Percentiles rank a stretch among this genome's conserved stretches.
Evolutionary conservation across 306 rosid species (phyloP).

Genomic region (Vicia villosa): DNA sequence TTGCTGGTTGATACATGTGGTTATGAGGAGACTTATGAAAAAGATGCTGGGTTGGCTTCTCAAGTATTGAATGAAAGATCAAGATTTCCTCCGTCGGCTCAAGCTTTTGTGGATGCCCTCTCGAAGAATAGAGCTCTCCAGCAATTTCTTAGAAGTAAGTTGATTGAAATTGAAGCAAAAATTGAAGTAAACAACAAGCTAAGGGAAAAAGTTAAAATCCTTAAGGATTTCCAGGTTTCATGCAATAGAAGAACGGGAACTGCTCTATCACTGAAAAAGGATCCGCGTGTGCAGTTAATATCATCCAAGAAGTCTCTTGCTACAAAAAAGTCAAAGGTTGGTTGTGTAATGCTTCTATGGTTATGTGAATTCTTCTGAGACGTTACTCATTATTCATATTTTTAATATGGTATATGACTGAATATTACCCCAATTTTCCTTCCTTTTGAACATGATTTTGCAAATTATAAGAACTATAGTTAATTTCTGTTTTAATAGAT

Average conservation of each 20-base stretch:
- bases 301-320: conserved; percentile 49
- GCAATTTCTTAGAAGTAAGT: conserved; percentile 63
- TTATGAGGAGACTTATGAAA: conserved; percentile 30
- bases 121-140: conserved; percentile 77
- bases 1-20: conserved; percentile 29
- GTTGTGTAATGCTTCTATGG: conserved; percentile 32
- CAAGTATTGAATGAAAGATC: conserved; percentile 42
- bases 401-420: not conserved
- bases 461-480: not conserved
- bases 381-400: conserved; percentile 7
- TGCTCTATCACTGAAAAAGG: conserved; percentile 73
- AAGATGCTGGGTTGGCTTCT: conserved; percentile 42
- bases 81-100: conserved; percentile 67
- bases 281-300: conserved; percentile 73
- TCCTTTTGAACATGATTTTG: not conserved
- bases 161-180: conserved; percentile 74
- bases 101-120: conserved; percentile 68
- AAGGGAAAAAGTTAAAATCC: conserved; percentile 64
- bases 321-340: conserved; percentile 60
- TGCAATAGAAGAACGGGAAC: conserved; percentile 69
- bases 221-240: conserved; percentile 73
- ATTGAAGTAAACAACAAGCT: conserved; percentile 71
- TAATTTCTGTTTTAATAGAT: not conserved
- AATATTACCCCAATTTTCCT: conserved; percentile 17
- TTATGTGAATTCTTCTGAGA: conserved; percentile 8